phyloP scores from a whole-genome alignment of 1,284 basidiomycete species.

The Polyporus tsugae region DNA sequence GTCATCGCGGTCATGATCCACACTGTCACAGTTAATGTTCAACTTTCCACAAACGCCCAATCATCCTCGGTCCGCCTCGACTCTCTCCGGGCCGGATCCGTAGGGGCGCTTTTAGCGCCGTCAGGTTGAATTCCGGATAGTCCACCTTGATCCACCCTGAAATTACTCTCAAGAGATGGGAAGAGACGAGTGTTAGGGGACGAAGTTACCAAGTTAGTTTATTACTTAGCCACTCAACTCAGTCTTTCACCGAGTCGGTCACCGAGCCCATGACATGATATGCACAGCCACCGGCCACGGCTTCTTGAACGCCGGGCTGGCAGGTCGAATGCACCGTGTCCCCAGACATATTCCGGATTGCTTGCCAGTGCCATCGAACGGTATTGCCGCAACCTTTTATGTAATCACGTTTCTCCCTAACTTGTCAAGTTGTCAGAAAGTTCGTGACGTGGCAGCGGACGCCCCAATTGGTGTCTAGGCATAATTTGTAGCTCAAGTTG shows the following conservation, averaged over 20 bases:
- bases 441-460: not conserved
- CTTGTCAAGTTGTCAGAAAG: not conserved
- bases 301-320: too few relatives aligned
- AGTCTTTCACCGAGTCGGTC: not conserved
- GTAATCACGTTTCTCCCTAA: not conserved
- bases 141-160: too few relatives aligned
- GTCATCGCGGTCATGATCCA: not conserved
- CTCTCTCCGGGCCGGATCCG: conserved; percentile 1
- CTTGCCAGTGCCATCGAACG: conserved; percentile 1
- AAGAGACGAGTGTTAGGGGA: not conserved
- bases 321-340: not conserved
- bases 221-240: not conserved
- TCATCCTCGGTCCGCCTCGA: not conserved
- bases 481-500: not conserved
- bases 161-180: not conserved
- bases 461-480: not conserved
- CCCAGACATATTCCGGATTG: not conserved
- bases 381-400: not conserved
- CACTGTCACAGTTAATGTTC: not conserved
- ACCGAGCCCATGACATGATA: not conserved
- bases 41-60: conserved; percentile 8
- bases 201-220: not conserved
- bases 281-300: conserved; percentile 12
- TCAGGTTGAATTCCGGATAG: not conserved
- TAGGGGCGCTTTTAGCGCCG: not conserved